Conservation (phyloP, 768 basidiomycete species). For the Suillus lakei region DNA sequence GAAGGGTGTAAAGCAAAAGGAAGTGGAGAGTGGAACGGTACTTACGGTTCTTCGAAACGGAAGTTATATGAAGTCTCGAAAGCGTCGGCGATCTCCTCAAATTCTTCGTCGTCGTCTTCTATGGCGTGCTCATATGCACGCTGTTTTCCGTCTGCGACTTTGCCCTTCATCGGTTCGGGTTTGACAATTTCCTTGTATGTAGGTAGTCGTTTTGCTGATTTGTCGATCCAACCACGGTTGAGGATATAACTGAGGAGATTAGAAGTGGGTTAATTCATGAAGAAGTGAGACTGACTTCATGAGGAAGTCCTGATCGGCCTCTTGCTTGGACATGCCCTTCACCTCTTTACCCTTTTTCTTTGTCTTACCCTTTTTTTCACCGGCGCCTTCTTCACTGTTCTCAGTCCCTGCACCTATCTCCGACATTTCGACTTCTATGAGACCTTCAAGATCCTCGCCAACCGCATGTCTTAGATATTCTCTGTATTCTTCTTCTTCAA, state of each 20-base stretch:
- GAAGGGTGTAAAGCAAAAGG: background rate
- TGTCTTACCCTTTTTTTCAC: constrained; percentile 32
- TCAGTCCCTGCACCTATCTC: constrained; percentile 19
- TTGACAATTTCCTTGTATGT: constrained; percentile 82
- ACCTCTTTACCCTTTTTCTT: constrained; percentile 39
- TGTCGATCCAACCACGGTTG: constrained; percentile 97
- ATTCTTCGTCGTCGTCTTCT: constrained; percentile 72
- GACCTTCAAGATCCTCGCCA: constrained; percentile 69
- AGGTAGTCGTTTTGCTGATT: constrained; percentile 70
- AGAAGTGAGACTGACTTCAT: constrained; percentile 65
- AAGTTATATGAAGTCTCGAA: constrained; percentile 99
- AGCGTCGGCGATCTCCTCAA: constrained; percentile 88
- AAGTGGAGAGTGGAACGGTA: constrained; percentile 21
- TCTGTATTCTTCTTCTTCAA: constrained; percentile 86
- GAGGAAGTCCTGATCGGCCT: constrained; percentile 70
- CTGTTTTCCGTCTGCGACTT: constrained; percentile 25
- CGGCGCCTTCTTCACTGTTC: constrained; percentile 34
- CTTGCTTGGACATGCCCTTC: constrained; percentile 34
- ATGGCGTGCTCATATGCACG: constrained; percentile 37
- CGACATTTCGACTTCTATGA: constrained; percentile 60
- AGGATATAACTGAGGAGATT: constrained; percentile 78
- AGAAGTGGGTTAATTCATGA: background rate
- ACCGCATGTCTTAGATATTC: constrained; percentile 82
- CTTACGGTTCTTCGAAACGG: constrained; percentile 94
- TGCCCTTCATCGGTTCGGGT: constrained; percentile 21